Conservation (phyloP, 345 rosid genomes). For the Passiflora organensis region DNA sequence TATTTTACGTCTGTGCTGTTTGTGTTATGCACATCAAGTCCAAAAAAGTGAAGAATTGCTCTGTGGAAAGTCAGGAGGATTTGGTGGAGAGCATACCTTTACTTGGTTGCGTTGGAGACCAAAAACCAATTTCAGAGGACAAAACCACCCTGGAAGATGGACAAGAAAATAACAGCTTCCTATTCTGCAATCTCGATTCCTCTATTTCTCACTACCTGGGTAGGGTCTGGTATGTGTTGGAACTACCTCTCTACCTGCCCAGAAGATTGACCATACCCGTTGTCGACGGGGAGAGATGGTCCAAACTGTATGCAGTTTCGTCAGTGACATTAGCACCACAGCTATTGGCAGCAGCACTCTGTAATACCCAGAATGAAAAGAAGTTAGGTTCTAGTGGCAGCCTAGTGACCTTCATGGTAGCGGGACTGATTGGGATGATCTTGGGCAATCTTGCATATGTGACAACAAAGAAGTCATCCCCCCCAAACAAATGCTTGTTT, state of each 20-base stretch:
- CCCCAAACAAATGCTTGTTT: conserved; percentile 55
- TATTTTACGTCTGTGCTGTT: conserved; percentile 57
- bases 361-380: conserved; percentile 35
- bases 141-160: conserved; percentile 17
- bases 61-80: conserved; percentile 11
- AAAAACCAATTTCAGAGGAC: conserved; percentile 19
- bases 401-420: conserved; percentile 40
- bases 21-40: conserved; percentile 40
- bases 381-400: conserved; percentile 28
- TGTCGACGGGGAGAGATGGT: conserved; percentile 64
- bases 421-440: conserved; percentile 46
- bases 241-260: conserved; percentile 72
- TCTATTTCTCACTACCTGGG: conserved; percentile 18
- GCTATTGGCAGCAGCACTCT: conserved; percentile 57
- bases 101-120: conserved; percentile 47
- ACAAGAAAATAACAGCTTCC: conserved; percentile 7
- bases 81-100: conserved; percentile 38
- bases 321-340: conserved; percentile 70
- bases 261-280: conserved; percentile 81
- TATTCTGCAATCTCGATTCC: conserved; percentile 20
- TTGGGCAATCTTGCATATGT: conserved; percentile 55
- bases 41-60: conserved; percentile 2
- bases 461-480: conserved; percentile 49
- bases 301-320: conserved; percentile 61
- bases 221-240: conserved; percentile 38